Conservation (phyloP, 2,329 filamentous ascomycete genomes). For the Phyllosticta paracitricarpa region DNA sequence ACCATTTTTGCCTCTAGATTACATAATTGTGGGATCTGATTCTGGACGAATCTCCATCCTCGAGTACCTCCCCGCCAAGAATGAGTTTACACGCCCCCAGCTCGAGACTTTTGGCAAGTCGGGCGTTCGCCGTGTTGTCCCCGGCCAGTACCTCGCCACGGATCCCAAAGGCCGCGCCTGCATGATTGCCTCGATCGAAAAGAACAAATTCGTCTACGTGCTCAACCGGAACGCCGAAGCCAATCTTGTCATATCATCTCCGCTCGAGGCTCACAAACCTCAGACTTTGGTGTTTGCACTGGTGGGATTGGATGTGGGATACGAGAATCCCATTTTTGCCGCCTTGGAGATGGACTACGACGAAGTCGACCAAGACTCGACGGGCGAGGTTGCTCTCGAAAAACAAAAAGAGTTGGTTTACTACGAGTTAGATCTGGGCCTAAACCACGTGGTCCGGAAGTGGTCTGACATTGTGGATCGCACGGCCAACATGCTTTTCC, state of each 20-base stretch:
- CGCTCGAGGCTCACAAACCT: constrained; percentile 88
- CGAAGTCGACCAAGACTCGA: constrained; percentile 82
- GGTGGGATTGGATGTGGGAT: constrained; percentile 85
- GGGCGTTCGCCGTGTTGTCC: constrained; percentile 82
- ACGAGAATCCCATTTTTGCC: constrained; percentile 94
- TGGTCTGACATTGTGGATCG: constrained; percentile 93
- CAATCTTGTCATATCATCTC: constrained; percentile 92
- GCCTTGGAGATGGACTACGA: constrained; percentile 89
- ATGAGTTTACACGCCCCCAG: constrained; percentile 80
- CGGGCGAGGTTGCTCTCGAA: constrained; percentile 69
- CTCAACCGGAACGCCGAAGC: constrained; percentile 91
- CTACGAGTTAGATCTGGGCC: constrained; percentile 90
- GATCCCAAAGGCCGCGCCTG: constrained; percentile 95
- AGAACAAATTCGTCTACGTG: constrained; percentile 99
- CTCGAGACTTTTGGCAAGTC: constrained; percentile 98
- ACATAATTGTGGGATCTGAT: constrained; percentile 89
- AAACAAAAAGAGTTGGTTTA: constrained; percentile 88
- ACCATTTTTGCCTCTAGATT: constrained; percentile 46
- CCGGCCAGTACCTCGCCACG: constrained; percentile 89
- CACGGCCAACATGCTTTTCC: constrained; percentile 81
- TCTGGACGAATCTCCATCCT: constrained; percentile 90
- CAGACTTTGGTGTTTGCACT: constrained; percentile 84
- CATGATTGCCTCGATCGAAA: constrained; percentile 87
- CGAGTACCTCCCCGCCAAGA: constrained; percentile 79
- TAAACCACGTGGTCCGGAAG: constrained; percentile 94